These are phyloP conservation scores for Margaritispora aquatica DNA, from an alignment of 495 filamentous ascomycete species.

Conservation along the genomic window DNA sequence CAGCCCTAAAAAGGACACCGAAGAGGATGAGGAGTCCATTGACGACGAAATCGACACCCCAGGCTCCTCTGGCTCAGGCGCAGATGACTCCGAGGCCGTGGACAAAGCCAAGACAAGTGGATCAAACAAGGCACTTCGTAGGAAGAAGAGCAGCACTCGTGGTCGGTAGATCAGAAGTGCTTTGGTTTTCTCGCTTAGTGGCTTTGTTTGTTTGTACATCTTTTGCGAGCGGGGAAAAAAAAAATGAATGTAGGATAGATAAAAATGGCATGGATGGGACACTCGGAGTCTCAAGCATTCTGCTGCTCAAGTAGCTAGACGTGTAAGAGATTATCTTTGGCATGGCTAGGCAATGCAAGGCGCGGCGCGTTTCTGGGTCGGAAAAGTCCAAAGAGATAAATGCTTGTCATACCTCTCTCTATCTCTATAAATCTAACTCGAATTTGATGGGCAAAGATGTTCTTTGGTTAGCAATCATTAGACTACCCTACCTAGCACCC, in stretches of 20 bases:
- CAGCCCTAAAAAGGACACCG: constrained; percentile 30
- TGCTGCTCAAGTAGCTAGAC: too few species aligned
- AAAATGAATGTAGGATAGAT: neutral
- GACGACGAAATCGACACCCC: constrained; percentile 30
- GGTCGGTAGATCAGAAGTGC: neutral
- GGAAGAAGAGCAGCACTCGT: constrained; percentile 19
- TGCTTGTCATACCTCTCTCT: too few species aligned
- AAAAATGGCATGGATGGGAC: too few species aligned
- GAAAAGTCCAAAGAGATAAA: neutral
- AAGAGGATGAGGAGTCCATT: constrained; percentile 29
- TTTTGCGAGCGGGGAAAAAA: too few species aligned
- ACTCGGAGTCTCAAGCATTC: too few species aligned
- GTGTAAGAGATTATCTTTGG: too few species aligned
- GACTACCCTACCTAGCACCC: too few species aligned
- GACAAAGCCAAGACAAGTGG: constrained; percentile 39
- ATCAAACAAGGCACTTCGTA: constrained; percentile 11
- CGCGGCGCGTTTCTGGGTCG: neutral
- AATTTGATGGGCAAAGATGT: too few species aligned
- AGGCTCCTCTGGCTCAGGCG: constrained; percentile 35
- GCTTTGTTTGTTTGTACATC: neutral
- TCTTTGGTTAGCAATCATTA: too few species aligned
- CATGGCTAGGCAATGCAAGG: neutral
- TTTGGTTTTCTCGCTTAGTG: too few species aligned
- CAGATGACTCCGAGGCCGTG: constrained; percentile 50
- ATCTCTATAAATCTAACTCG: neutral